Evolutionary conservation across 1,284 basidiomycete genomes (phyloP).

Genomic region (Kwoniella shivajii): DNA sequence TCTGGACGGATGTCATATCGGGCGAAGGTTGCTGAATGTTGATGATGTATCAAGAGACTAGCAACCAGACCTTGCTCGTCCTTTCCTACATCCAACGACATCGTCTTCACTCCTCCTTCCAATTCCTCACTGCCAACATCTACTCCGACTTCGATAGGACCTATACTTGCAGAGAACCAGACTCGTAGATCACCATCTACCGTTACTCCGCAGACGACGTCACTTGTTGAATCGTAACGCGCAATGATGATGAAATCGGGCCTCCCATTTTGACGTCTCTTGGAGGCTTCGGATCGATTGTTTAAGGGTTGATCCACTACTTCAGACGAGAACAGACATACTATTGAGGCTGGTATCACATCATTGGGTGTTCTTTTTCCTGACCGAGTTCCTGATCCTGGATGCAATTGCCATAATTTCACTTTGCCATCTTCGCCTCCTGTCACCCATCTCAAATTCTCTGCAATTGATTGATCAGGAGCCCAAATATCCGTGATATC

Average conservation of each 20-base stretch:
- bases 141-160: slow-evolving; percentile 28
- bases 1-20: slow-evolving; percentile 31
- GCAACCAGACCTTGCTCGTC: slow-evolving; percentile 13
- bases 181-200: slow-evolving; percentile 45
- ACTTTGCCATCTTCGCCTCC: slow-evolving; percentile 49
- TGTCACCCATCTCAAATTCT: slow-evolving; percentile 39
- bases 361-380: slow-evolving; percentile 32
- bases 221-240: slow-evolving; percentile 31
- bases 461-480: slow-evolving; percentile 12
- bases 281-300: slow-evolving; percentile 38
- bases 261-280: slow-evolving; percentile 29
- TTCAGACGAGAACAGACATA: slow-evolving; percentile 41
- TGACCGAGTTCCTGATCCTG: slow-evolving; percentile 18
- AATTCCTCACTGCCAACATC: slow-evolving; percentile 40
- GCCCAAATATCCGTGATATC: slow-evolving; percentile 39
- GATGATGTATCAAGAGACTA: slow-evolving; percentile 37
- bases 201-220: slow-evolving; percentile 43
- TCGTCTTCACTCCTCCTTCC: slow-evolving; percentile 27
- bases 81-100: slow-evolving; percentile 15
- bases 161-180: slow-evolving; percentile 28
- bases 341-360: slow-evolving; percentile 30
- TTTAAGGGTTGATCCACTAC: slow-evolving; percentile 25
- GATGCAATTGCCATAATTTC: slow-evolving; percentile 48
- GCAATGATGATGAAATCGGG: slow-evolving; percentile 42
- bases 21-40: slow-evolving; percentile 24